A percentile compares a stretch with the other conserved stretches of the same genome.
Evolutionary conservation across 352 stramenopile species (phyloP).

Genomic region (Aphanomyces cochlioides): DNA sequence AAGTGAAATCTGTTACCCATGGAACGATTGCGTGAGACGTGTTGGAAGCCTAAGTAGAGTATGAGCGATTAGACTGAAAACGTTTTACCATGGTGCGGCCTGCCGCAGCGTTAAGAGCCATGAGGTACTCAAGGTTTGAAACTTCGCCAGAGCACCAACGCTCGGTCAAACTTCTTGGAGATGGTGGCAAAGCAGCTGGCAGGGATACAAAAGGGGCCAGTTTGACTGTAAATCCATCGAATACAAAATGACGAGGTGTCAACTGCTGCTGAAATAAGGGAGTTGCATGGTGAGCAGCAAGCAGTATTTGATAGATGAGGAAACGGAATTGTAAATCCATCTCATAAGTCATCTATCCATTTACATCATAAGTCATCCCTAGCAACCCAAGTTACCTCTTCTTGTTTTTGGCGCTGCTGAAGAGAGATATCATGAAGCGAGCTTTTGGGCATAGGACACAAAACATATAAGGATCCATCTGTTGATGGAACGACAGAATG

Average conservation of each 20-base stretch:
- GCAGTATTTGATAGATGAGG: not conserved
- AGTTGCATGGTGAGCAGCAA: not conserved
- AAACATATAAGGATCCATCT: not conserved
- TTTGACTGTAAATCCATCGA: not conserved
- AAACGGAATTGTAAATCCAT: not conserved
- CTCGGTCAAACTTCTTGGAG: slow-evolving; percentile 56
- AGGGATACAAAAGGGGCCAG: slow-evolving; percentile 30
- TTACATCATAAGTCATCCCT: not conserved
- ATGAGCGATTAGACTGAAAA: not conserved
- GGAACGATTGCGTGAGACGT: slow-evolving; percentile 92
- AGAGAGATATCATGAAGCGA: slow-evolving; percentile 8
- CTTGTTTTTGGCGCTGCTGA: not conserved
- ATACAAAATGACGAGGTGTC: not conserved
- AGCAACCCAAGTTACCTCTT: not conserved
- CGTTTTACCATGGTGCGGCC: slow-evolving; percentile 69
- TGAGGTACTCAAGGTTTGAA: slow-evolving; percentile 92
- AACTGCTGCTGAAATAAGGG: not conserved
- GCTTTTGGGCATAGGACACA: not conserved
- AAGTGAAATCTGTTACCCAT: slow-evolving; percentile 92
- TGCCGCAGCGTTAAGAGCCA: slow-evolving; percentile 88
- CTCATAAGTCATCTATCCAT: not conserved
- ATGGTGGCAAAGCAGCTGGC: slow-evolving; percentile 28
- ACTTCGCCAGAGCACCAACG: slow-evolving; percentile 87
- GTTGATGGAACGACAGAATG: not conserved
- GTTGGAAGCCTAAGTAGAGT: slow-evolving; percentile 46